Percentiles rank a stretch among this genome's conserved stretches.
Evolutionary conservation across 768 basidiomycete genomes (phyloP).

Genomic region (Suillus americanus): DNA sequence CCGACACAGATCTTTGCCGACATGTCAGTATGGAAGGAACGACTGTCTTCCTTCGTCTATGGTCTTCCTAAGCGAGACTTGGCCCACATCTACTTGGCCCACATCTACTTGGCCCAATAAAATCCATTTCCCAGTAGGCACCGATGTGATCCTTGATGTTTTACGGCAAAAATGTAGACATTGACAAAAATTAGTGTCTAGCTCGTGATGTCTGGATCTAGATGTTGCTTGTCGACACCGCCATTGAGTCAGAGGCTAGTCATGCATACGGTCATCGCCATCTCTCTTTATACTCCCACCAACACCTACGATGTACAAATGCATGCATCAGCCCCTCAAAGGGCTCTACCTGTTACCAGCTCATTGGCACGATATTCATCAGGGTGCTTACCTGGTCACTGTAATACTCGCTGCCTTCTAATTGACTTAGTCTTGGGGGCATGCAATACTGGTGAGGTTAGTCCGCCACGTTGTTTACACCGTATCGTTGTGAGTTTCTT

Average conservation of each 20-base stretch:
- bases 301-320: constrained; percentile 12
- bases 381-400: constrained; percentile 51
- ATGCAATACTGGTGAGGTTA: constrained; percentile 37
- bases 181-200: background rate
- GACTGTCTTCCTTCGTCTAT: background rate
- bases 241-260: background rate
- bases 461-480: constrained; percentile 30
- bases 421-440: constrained; percentile 44
- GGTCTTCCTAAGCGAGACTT: background rate
- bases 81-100: background rate
- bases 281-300: background rate
- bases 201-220: background rate
- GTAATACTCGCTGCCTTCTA: constrained; percentile 30
- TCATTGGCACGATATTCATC: constrained; percentile 40
- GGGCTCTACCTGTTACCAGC: constrained; percentile 46
- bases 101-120: background rate
- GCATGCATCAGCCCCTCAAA: constrained; percentile 45
- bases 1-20: background rate
- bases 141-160: background rate
- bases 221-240: background rate
- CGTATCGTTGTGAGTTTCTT: constrained; percentile 18
- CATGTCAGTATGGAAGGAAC: background rate
- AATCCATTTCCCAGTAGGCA: background rate
- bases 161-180: background rate
- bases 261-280: background rate